phyloP scores from a whole-genome alignment of 306 rosid genomes.

The Arachis stenosperma region DNA sequence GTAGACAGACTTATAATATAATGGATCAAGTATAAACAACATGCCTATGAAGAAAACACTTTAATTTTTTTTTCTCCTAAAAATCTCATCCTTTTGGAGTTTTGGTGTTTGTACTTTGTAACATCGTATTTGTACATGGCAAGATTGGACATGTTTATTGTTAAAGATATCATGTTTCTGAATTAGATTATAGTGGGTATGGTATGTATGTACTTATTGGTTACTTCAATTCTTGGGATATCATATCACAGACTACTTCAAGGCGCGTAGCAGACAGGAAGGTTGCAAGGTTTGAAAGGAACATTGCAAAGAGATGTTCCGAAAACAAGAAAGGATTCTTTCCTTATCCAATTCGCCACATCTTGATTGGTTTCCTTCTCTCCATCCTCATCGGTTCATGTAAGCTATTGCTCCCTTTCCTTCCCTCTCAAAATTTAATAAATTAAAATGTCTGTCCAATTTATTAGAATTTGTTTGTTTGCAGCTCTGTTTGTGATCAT shows the following conservation, averaged over 20 bases:
- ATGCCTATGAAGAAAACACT: no score
- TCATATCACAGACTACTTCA: constrained; percentile 65
- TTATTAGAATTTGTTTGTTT: constrained; percentile 15
- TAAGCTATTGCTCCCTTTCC: constrained; percentile 34
- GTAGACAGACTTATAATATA: no score
- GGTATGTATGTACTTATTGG: not conserved
- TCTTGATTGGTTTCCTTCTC: constrained; percentile 56
- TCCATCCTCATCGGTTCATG: constrained; percentile 67
- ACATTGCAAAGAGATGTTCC: constrained; percentile 51
- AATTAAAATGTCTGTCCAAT: no score
- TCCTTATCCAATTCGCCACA: constrained; percentile 52
- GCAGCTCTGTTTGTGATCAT: constrained; percentile 74
- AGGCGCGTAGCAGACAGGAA: constrained; percentile 72
- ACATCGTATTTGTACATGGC: no score
- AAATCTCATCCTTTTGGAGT: no score
- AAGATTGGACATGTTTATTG: no score
- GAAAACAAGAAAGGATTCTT: constrained; percentile 58
- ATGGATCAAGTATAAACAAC: no score
- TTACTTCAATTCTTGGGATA: not conserved
- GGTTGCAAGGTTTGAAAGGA: constrained; percentile 73
- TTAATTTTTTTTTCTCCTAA: no score
- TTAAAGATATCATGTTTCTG: no score
- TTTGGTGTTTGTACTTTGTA: no score
- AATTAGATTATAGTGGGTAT: no score
- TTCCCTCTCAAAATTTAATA: no score